These are phyloP conservation scores for Aeminium ludgeri DNA, from an alignment of 495 filamentous ascomycete species.

Conservation along the genomic window DNA sequence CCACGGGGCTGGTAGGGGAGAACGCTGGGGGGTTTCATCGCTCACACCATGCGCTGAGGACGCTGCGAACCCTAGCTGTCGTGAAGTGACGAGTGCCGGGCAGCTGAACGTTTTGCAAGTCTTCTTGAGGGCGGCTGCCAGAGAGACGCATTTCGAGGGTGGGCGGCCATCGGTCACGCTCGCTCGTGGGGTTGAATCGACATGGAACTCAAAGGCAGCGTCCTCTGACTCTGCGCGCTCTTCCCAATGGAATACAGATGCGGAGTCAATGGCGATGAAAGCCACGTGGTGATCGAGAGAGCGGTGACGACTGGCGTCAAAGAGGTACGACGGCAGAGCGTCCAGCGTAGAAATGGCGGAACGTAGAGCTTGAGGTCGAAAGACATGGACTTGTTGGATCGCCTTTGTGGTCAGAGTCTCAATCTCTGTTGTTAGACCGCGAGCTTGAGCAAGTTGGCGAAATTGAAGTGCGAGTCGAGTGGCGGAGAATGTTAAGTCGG, in stretches of 20 bases:
- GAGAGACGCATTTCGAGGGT: constrained; percentile 17
- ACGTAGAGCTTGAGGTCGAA: constrained; percentile 37
- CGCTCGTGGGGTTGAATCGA: neutral
- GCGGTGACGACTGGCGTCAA: constrained; percentile 30
- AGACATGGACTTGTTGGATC: constrained; percentile 32
- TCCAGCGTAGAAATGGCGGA: constrained; percentile 36
- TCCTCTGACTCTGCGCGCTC: constrained; percentile 33
- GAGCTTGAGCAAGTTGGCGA: constrained; percentile 1
- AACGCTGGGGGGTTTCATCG: constrained; percentile 20
- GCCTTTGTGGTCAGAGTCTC: constrained; percentile 17
- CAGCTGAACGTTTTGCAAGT: constrained; percentile 18
- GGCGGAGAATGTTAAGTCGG: constrained; percentile 48
- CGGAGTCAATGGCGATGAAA: constrained; percentile 36
- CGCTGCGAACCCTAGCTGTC: constrained; percentile 9
- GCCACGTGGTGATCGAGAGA: constrained; percentile 33
- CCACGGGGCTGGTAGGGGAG: constrained; percentile 27
- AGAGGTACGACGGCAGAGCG: constrained; percentile 34
- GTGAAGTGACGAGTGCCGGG: constrained; percentile 18
- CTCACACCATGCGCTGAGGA: constrained; percentile 3
- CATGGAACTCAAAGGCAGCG: constrained; percentile 13
- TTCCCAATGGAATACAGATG: constrained; percentile 42
- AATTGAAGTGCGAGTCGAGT: constrained; percentile 34
- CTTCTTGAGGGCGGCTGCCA: constrained; percentile 5
- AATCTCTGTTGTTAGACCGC: neutral
- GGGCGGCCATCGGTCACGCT: neutral